Base-by-base conservation (phyloP, 768 basidiomycete species). In the Paxillus ammoniavirescens region DNA sequence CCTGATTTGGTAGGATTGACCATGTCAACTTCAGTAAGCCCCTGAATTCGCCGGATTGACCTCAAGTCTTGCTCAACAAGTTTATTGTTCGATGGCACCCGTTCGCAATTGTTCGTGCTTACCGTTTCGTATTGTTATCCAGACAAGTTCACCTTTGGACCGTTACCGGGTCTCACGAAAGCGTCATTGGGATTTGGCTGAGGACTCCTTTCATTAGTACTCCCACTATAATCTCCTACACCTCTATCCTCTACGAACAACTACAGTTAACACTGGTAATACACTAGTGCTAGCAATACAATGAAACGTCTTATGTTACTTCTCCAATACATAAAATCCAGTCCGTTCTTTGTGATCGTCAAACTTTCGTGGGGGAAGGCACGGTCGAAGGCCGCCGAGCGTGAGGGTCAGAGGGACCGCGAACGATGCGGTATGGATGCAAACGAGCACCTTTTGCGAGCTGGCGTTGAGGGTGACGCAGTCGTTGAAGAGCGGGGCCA, bases 401-500 rank as follows among this genome's bases (percentile, higher is more conserved):
- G 17, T 47, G 18, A 5, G 51, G 37, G 26, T 62, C 56, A 10
- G 52, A 37, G 18, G 57, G 47, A 26, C 52, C 38, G 15, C 61
- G 67, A n/a, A 72, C 65, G 33, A 82, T 69, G 56, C 78, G 77
- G 65, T 85, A 87, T 2, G 85, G 84, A 55, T 82, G 79, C 8
- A 86, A 57, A 18, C 80, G 74, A 8, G 77, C 73, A 36, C 80
- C 79, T 55, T 75, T 75, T 13, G 73, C 69, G 26, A 82, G 55
- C 15, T 66, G 74, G 8, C 70, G 64, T 33, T 72, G 66, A 1
- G 75, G 71, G 10, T 75, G 69, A 49, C 82, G 80, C 44, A 84
- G 67, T 17, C 70, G 66, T 41, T 76, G 69, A 14, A 83, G 60
- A 0, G 78, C 76, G 1, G 73, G 71, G 1, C 83, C 84, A 13